Conservation (phyloP, 192 early-diverging fungal genomes). For the Dissophora ornata region DNA sequence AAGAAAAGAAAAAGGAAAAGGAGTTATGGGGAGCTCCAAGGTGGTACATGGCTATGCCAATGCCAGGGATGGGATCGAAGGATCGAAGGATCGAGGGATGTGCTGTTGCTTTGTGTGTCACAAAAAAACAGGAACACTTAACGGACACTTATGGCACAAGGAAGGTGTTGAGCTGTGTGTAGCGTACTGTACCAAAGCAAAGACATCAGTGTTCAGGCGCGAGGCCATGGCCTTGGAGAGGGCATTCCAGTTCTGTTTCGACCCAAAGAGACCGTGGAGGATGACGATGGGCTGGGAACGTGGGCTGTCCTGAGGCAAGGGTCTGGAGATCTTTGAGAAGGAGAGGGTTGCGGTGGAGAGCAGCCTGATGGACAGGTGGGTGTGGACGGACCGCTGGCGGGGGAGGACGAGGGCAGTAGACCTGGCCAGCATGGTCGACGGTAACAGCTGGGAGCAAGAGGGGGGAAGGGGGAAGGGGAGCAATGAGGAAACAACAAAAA, state of each 20-base stretch:
- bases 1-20: too few species aligned
- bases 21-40: too few species aligned
- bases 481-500: not conserved
- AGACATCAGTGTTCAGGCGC: slow-evolving; percentile 71
- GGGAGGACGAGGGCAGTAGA: not conserved
- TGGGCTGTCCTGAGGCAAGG: slow-evolving; percentile 5
- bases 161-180: slow-evolving; percentile 1
- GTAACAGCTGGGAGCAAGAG: too few species aligned
- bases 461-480: not conserved
- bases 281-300: slow-evolving; percentile 71
- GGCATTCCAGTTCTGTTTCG: slow-evolving; percentile 94
- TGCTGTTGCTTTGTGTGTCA: too few species aligned
- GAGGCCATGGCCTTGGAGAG: slow-evolving; percentile 79
- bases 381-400: not conserved
- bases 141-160: too few species aligned
- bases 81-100: too few species aligned
- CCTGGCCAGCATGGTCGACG: slow-evolving; percentile 8
- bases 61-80: too few species aligned
- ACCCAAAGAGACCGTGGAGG: slow-evolving; percentile 93
- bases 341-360: slow-evolving; percentile 17
- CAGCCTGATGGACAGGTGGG: not conserved
- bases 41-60: too few species aligned
- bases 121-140: too few species aligned
- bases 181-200: slow-evolving; percentile 63
- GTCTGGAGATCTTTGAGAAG: slow-evolving; percentile 28